Percentiles rank a stretch among this genome's conserved stretches.
Conservation (phyloP, 257 asterid species). For the Nyctanthes arbortristis region DNA sequence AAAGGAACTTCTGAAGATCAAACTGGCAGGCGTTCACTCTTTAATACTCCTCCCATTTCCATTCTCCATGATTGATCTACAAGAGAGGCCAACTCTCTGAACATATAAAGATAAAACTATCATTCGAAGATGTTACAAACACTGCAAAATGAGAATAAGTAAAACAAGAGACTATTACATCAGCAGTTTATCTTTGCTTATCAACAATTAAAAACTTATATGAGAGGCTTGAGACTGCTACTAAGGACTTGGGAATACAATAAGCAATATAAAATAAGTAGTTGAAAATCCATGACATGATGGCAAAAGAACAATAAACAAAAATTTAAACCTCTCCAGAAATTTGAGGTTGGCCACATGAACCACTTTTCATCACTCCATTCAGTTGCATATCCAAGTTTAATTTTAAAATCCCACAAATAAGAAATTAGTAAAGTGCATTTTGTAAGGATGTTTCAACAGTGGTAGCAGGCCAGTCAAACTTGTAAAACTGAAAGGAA, state of each 20-base stretch:
- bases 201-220: not conserved
- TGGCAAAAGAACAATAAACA: not conserved
- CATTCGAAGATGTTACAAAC: slow-evolving; percentile 15
- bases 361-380: not conserved
- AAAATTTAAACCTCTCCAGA: not conserved
- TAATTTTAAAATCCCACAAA: not conserved
- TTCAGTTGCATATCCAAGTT: not conserved
- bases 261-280: not conserved
- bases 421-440: not conserved
- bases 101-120: slow-evolving; percentile 25
- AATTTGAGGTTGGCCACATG: not conserved
- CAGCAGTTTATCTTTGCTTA: slow-evolving; percentile 12
- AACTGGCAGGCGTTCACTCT: slow-evolving; percentile 45
- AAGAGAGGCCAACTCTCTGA: slow-evolving; percentile 79
- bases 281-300: not conserved
- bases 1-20: slow-evolving; percentile 25
- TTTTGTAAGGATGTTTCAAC: not conserved
- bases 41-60: slow-evolving; percentile 88
- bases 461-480: not conserved
- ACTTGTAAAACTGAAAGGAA: not conserved
- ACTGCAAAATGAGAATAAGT: not conserved
- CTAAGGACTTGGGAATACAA: not conserved
- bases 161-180: slow-evolving; percentile 1
- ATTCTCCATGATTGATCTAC: slow-evolving; percentile 94
- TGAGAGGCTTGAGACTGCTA: not conserved